Evolutionary conservation across 139 green algal species (phyloP).

Genomic region (Microglena sp.): DNA sequence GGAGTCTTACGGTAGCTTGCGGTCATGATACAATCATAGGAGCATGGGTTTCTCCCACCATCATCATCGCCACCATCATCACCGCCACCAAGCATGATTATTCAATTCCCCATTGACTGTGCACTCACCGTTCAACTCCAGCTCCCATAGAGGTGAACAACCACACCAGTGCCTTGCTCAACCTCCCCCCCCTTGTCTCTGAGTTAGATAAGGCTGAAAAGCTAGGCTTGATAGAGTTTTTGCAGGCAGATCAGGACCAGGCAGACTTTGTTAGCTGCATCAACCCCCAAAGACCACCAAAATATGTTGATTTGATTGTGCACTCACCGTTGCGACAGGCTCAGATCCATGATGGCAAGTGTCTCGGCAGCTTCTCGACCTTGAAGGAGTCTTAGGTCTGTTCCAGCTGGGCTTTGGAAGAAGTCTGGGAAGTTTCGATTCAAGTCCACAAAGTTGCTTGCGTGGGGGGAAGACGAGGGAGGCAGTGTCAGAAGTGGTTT

Average conservation of each 20-base stretch:
- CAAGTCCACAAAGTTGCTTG: conserved; percentile 57
- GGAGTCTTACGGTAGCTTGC: no score
- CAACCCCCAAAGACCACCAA: background rate
- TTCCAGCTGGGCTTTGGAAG: background rate
- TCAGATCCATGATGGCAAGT: conserved; percentile 63
- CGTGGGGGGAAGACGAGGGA: no score
- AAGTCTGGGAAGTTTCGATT: conserved; percentile 90
- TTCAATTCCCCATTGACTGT: no score
- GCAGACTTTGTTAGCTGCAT: background rate
- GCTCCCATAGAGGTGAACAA: background rate
- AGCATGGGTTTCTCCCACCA: no score
- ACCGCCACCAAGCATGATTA: no score
- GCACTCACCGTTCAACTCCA: no score
- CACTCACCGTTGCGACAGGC: conserved; percentile 4
- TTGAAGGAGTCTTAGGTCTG: conserved; percentile 13
- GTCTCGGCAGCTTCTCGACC: conserved; percentile 62
- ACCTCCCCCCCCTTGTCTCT: background rate
- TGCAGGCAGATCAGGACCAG: background rate
- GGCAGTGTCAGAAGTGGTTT: no score
- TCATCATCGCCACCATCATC: no score
- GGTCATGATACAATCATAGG: no score
- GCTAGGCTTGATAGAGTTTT: background rate
- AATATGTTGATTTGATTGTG: background rate
- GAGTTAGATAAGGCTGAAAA: background rate
- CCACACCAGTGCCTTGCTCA: background rate